These are phyloP conservation scores for Solanum rostratum DNA, from an alignment of 257 asterid species.

Conservation along the genomic window DNA sequence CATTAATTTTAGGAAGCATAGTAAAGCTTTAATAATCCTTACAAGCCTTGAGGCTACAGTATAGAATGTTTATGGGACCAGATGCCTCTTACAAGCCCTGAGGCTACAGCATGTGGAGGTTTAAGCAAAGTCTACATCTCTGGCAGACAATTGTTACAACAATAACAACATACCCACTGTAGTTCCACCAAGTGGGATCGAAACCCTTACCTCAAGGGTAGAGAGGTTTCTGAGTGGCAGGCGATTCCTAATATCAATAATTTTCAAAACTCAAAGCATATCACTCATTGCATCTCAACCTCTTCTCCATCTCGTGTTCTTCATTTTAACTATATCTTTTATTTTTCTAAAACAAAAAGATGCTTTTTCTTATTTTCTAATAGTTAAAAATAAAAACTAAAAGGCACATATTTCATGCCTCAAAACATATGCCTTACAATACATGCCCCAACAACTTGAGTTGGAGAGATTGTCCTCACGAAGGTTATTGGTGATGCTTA, in stretches of 20 bases:
- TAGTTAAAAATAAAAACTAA: not conserved
- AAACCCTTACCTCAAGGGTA: not conserved
- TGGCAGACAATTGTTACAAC: not conserved
- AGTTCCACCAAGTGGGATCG: not conserved
- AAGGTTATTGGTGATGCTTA: not conserved
- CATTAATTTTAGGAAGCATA: not conserved
- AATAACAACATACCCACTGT: not conserved
- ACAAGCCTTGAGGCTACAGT: not conserved
- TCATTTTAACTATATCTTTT: not conserved
- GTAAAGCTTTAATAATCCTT: not conserved
- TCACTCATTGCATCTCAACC: not conserved
- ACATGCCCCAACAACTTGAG: not conserved
- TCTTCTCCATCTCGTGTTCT: not conserved
- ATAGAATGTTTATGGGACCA: not conserved
- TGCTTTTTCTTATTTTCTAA: not conserved
- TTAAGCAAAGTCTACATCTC: not conserved
- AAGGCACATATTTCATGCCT: not conserved
- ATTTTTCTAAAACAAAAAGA: not conserved
- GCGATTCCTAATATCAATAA: not conserved
- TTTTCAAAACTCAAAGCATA: not conserved
- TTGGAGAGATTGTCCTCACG: not conserved
- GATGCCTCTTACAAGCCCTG: not conserved
- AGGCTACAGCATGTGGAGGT: not conserved
- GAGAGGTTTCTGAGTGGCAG: not conserved
- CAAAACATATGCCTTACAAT: not conserved